A percentile compares a stretch with the other conserved stretches of the same genome.
Conservation (phyloP, 2,329 filamentous ascomycete genomes). For the Colletotrichum ledebouriae region DNA sequence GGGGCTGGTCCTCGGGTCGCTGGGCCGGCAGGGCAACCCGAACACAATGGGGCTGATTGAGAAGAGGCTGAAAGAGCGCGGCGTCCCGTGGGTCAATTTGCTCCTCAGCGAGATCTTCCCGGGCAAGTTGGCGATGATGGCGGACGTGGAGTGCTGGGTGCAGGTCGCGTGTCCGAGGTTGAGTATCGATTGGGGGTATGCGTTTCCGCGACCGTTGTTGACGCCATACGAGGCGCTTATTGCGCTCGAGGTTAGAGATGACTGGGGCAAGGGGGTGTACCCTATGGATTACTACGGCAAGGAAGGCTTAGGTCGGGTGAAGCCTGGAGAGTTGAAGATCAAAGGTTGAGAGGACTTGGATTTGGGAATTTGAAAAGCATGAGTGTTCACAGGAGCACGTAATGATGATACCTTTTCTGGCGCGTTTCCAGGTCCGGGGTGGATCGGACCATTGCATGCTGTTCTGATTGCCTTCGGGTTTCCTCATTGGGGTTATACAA, state of each 20-base stretch:
- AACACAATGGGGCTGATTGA: slow-evolving; percentile 92
- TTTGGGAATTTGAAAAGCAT: background rate
- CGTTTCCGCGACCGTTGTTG: slow-evolving; percentile 87
- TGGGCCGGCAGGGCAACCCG: slow-evolving; percentile 95
- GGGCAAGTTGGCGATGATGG: slow-evolving; percentile 93
- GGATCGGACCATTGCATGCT: too few species aligned
- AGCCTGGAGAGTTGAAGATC: slow-evolving; percentile 52
- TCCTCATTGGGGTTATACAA: too few species aligned
- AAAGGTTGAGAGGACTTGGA: slow-evolving; percentile 31
- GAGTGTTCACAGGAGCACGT: slow-evolving; percentile 4
- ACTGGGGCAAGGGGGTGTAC: slow-evolving; percentile 83
- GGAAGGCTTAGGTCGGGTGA: slow-evolving; percentile 89
- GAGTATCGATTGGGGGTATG: slow-evolving; percentile 99
- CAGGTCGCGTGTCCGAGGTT: slow-evolving; percentile 96
- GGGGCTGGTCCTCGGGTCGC: slow-evolving; percentile 92
- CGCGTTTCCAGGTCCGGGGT: background rate
- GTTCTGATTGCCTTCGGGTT: too few species aligned
- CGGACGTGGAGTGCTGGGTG: slow-evolving; percentile 96
- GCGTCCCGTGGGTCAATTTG: slow-evolving; percentile 86
- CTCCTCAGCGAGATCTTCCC: slow-evolving; percentile 96
- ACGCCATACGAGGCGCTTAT: slow-evolving; percentile 97
- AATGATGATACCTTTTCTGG: slow-evolving; percentile 30
- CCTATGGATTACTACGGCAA: slow-evolving; percentile 99
- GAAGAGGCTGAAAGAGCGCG: slow-evolving; percentile 75
- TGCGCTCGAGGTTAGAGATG: slow-evolving; percentile 82